Base-by-base conservation (phyloP, 129 eudicot genomes). In the Mikania micrantha region DNA sequence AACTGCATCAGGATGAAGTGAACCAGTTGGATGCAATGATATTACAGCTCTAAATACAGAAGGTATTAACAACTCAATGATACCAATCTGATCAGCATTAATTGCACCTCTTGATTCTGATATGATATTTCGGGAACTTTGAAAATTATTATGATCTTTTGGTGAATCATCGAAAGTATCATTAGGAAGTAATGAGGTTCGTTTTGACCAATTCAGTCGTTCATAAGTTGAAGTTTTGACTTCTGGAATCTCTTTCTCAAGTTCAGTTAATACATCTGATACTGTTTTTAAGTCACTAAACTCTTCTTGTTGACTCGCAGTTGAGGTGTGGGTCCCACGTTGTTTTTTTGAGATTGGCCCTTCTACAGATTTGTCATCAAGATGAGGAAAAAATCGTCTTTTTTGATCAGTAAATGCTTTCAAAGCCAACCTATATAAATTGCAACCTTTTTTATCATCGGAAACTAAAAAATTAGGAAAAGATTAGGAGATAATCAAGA, bases 371-470 rank as follows among this genome's bases (percentile, higher is more conserved):
- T 61, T 81, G 36, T 80, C 85, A 56, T 80, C 83, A 38, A 93
- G 87, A 70, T 93, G 96, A 59, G 95, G 95, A 72, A 89, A 93
- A 70, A 88, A 89, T 24, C 92, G 83, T 69, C 78, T 75, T 64
- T 84, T 93, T 71, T 93, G 99, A 76, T 89, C 96, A 13, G 88
- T 93, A 76, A 93, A 93, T 52, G 96, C 95, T 77, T 93, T 88
- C 69, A 93, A 80, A 47, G 99, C 99, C 80, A 93, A 78, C 75
- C 98, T 92, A 81, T 41, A 71, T 25, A 36, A 56, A 12, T 56
- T 27, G 27, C 2, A 56, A 9, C 20, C 2, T 13, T 13, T 17
- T 4, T 56, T 5, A 56, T 1, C 5, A 56, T 27, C 62, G 22
- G 28, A 21, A 49, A 32, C 13, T 31, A 48, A 11, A 11, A 64